Base-by-base conservation (phyloP, 495 filamentous ascomycete genomes). In the Oleoguttula mirabilis region DNA sequence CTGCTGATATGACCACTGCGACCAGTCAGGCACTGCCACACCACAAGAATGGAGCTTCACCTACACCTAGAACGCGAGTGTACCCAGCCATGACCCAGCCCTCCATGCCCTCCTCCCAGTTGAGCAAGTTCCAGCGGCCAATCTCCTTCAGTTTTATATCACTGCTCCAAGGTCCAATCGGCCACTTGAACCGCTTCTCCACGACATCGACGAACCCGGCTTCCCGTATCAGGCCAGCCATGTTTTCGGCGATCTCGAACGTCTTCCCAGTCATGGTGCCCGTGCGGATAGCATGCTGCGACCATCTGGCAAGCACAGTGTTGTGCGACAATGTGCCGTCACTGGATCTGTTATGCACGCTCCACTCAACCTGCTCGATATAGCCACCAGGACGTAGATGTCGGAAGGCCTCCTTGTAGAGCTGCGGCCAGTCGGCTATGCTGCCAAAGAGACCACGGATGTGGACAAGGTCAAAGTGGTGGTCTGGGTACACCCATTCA, bases 391-490 rank as follows among this genome's bases (percentile, higher is more conserved):
- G 57, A 16, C 39, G 12, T 6, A 57, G 37, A 23, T 59, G 51
- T 3, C 14, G 3, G 34, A 36, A 27, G 30, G 10, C 10, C 10
- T 68, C 52, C 14, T 40, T n/a, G 36, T 63, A 57, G 10, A 73
- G 48, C n/a, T 47, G 54, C 2, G 57, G 46, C 71, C 70, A 78
- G 48, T 76, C 64, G 7, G 45, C 20, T n/a, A 77, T 58, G 6
- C 60, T 60, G 19, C 72, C 71, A 33, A 65, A 60, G 15, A 79
- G 51, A 44, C 65, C 71, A 4, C 75, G 70, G 6, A 66, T 50
- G 53, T 79, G 72, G 34, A 77, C 62, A 41, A 66, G 69, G 57
- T 77, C 75, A 46, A 75, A 76, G 25, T 50, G 49, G 14, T 54
- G 10, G 32, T 14, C 12, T 15, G 32, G 32, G 16, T 35, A 35